phyloP scores from a whole-genome alignment of 2,329 filamentous ascomycete genomes.

The Sodiomyces alkalinus region DNA sequence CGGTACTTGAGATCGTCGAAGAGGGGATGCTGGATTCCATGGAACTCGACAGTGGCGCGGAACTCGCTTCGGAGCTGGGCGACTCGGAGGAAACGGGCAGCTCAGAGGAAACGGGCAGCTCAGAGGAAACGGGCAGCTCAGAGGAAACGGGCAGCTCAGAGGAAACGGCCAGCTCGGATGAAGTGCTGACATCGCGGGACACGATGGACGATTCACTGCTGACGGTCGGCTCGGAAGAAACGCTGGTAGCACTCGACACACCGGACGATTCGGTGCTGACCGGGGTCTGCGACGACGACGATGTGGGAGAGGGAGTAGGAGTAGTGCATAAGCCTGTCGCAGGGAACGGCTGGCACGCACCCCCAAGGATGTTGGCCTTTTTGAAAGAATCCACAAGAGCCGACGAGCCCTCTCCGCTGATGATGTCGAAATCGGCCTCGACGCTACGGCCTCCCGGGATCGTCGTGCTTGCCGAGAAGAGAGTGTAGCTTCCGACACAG shows the following conservation, averaged over 20 bases:
- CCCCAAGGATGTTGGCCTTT: slow-evolving; percentile 25
- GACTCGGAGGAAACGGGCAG: no score
- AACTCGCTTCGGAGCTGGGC: no score
- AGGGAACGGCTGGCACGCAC: slow-evolving; percentile 26
- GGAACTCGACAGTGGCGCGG: no score
- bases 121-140: no score
- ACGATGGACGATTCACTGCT: slow-evolving; percentile 4
- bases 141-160: neutral
- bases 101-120: no score
- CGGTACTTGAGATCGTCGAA: slow-evolving; percentile 13
- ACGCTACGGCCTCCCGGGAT: slow-evolving; percentile 27
- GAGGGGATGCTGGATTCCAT: slow-evolving; percentile 6
- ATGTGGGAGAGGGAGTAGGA: no score
- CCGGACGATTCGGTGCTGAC: slow-evolving; percentile 6
- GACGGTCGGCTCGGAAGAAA: slow-evolving; percentile 1
- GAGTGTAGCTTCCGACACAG: slow-evolving; percentile 32
- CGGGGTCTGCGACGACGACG: no score
- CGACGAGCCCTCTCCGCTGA: slow-evolving; percentile 19
- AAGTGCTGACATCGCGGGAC: neutral
- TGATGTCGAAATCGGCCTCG: slow-evolving; percentile 29
- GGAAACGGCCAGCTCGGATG: neutral
- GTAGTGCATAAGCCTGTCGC: slow-evolving; percentile 15
- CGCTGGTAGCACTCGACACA: neutral
- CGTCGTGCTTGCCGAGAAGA: slow-evolving; percentile 27
- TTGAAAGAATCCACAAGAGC: slow-evolving; percentile 32